phyloP scores from a whole-genome alignment of 768 basidiomycete species.

The Lactarius quietus region DNA sequence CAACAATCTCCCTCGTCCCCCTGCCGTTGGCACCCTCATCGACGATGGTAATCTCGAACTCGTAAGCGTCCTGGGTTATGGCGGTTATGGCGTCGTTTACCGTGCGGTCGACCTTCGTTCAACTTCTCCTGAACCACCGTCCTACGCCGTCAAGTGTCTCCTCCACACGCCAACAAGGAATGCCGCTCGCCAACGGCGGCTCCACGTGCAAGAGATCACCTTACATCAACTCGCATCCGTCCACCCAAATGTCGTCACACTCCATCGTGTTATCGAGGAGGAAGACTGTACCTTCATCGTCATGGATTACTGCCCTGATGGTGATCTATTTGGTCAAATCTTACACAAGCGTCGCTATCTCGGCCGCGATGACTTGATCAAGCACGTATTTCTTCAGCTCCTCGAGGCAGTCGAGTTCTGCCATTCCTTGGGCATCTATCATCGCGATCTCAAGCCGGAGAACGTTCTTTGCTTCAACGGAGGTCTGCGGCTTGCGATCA shows the following conservation, averaged over 20 bases:
- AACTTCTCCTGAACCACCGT: constrained; percentile 41
- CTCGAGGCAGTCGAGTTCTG: constrained; percentile 92
- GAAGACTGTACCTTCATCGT: constrained; percentile 80
- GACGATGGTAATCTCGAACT: constrained; percentile 81
- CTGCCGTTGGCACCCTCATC: constrained; percentile 70
- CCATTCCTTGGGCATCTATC: constrained; percentile 88
- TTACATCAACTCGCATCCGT: constrained; percentile 72
- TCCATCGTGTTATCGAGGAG: constrained; percentile 87
- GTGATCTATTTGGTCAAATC: constrained; percentile 92
- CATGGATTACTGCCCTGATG: constrained; percentile 89
- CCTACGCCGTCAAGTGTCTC: constrained; percentile 92
- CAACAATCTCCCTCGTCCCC: constrained; percentile 38
- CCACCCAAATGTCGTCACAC: constrained; percentile 79
- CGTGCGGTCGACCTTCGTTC: constrained; percentile 62
- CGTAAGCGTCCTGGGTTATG: constrained; percentile 82
- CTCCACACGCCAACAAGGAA: constrained; percentile 48
- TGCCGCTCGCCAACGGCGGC: constrained; percentile 52
- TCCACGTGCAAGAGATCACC: constrained; percentile 86
- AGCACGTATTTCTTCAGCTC: constrained; percentile 87
- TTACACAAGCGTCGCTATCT: constrained; percentile 72
- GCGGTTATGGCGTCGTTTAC: constrained; percentile 95
- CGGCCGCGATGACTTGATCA: constrained; percentile 81
- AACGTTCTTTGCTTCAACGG: constrained; percentile 84
- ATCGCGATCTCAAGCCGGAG: constrained; percentile 97
- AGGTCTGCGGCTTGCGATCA: constrained; percentile 77